Conservation (phyloP, 2,329 filamentous ascomycete species). For the Basipetospora sp. region DNA sequence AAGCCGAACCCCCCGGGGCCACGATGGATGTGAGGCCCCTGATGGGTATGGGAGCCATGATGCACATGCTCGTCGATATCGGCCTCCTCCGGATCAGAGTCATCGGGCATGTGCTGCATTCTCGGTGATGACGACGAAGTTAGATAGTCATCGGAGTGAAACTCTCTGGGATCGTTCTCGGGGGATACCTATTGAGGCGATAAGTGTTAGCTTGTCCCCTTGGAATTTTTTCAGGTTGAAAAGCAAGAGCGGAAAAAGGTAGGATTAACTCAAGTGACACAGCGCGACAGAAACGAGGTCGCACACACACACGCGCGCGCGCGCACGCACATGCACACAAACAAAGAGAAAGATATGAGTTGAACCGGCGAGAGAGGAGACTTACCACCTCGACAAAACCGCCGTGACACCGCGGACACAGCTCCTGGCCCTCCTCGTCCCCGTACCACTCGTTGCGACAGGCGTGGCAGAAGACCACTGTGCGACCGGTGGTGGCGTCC, state of each 20-base stretch:
- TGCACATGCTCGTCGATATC: conserved; percentile 42
- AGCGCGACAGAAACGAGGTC: too few relatives aligned
- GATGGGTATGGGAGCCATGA: too few relatives aligned
- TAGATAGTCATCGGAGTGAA: conserved; percentile 17
- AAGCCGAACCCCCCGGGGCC: conserved; percentile 21
- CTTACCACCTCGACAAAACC: conserved; percentile 79
- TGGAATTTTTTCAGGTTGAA: too few relatives aligned
- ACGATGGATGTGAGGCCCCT: too few relatives aligned
- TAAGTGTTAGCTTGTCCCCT: conserved; percentile 16
- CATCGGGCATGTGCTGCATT: conserved; percentile 16
- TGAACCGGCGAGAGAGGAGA: too few relatives aligned
- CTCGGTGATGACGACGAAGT: conserved; percentile 10
- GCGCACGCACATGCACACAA: too few relatives aligned
- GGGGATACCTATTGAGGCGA: conserved; percentile 28
- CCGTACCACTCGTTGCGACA: conserved; percentile 72
- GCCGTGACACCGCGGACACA: conserved; percentile 62
- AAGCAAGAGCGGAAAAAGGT: too few relatives aligned
- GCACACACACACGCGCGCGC: too few relatives aligned
- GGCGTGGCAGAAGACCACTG: conserved; percentile 74
- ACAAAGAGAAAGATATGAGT: too few relatives aligned
- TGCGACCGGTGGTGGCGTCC: conserved; percentile 37
- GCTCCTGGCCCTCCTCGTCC: conserved; percentile 45
- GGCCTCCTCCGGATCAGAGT: conserved; percentile 44
- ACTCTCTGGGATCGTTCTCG: conserved; percentile 47
- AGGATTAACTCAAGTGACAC: too few relatives aligned